Base-by-base conservation (phyloP, 495 filamentous ascomycete species). In the Aspergillus sclerotiicarbonarius region DNA sequence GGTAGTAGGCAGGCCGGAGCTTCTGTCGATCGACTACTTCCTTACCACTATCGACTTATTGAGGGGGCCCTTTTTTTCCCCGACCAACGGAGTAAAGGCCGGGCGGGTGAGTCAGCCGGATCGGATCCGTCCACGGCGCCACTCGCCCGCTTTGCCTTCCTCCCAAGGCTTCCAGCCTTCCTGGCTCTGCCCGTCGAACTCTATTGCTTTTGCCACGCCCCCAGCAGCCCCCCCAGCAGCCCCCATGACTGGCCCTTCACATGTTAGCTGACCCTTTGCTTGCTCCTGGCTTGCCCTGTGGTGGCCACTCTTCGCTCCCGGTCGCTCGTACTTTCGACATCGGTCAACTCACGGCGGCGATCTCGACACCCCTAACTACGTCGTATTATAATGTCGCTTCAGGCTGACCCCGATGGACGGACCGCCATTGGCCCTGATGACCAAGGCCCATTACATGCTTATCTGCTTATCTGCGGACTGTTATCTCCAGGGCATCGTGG, bases 361-460 rank as follows among this genome's bases (percentile, higher is more conserved):
- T 12, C n/a, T n/a, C n/a, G 37, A 37, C 9, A 9, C 33, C 8
- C 10, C 33, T 37, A 37, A 41, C 4, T 41, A 12, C 12, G 13
- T 41, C 8, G 5, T n/a, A 12, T 6, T 41, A 12, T 50, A 15
- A 0, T 50, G 25, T 25, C 19, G 25, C 25, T 50, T 4, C 18
- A 32, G 30, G n/a, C 49, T n/a, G 19, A 2, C 19, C 44, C 44
- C 30, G 43, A 50, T 54, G 20, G 35, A 16, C 51, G 46, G 51
- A 30, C 45, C 29, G 32, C 57, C 32, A 59, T 54, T 59, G 44
- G 57, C 45, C 53, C 16, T 44, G 35, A 63, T 72, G 70, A 72
- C 70, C 65, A 68, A 57, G 61, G 55, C 62, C 35, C 67, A 72
- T 72, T 62, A 72, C 62, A 47, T 46, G 61, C 60, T 61, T 62